phyloP scores from a whole-genome alignment of 345 rosid genomes.

The Lagerstroemia speciosa region DNA sequence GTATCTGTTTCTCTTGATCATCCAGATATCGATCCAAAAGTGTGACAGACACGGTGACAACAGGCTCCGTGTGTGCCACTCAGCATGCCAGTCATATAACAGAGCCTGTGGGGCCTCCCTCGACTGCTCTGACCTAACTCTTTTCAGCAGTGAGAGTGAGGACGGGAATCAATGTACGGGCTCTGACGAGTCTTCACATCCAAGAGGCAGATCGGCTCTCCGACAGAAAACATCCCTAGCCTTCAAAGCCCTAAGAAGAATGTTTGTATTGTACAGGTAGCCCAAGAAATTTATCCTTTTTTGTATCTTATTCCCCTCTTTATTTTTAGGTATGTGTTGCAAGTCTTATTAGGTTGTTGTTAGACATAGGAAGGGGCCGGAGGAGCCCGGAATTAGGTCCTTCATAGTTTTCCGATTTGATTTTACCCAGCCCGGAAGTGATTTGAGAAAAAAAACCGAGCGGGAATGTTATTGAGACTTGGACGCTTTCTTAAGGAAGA shows the following conservation, averaged over 20 bases:
- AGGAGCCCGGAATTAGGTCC: constrained; percentile 2
- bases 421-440: constrained; percentile 17
- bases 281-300: background rate
- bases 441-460: constrained; percentile 15
- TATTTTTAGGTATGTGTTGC: background rate
- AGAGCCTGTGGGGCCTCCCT: constrained; percentile 93
- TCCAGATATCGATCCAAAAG: constrained; percentile 94
- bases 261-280: constrained; percentile 29
- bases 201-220: constrained; percentile 7
- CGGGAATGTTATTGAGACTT: constrained; percentile 1
- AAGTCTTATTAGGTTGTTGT: constrained; percentile 19
- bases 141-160: constrained; percentile 76
- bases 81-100: constrained; percentile 90
- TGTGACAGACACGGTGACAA: constrained; percentile 91
- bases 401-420: constrained; percentile 12
- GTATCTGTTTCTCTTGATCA: background rate
- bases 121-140: constrained; percentile 94
- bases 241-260: constrained; percentile 16
- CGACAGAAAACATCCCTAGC: constrained; percentile 8
- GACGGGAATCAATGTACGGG: constrained; percentile 86
- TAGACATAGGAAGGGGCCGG: constrained; percentile 19
- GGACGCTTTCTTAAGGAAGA: constrained; percentile 24
- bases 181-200: constrained; percentile 32
- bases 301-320: background rate
- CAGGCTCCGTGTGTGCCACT: constrained; percentile 84